These are phyloP conservation scores for Withania somnifera DNA, from an alignment of 305 asterid species.

Conservation along the genomic window DNA sequence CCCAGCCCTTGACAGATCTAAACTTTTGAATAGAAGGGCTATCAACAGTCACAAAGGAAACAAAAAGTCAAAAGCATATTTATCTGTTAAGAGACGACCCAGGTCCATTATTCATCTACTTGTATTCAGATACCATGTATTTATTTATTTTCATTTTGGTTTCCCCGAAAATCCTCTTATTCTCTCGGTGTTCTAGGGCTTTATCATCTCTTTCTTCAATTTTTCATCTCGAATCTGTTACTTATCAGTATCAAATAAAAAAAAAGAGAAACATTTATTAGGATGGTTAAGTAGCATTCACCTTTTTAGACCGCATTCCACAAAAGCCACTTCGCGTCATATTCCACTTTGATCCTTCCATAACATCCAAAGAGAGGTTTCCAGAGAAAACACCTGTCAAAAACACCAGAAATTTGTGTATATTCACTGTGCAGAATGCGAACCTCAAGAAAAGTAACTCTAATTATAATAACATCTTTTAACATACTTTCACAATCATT, in stretches of 20 bases:
- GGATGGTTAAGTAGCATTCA: conserved; percentile 11
- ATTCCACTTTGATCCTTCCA: conserved; percentile 69
- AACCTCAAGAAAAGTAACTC: not conserved
- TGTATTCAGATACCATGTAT: not conserved
- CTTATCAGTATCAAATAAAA: not conserved
- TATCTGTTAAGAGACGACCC: not conserved
- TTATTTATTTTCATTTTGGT: not conserved
- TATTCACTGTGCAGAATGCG: not conserved
- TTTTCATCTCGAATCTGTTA: not conserved
- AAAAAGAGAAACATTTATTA: not conserved
- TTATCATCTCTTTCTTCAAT: not conserved
- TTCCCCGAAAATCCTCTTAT: not conserved
- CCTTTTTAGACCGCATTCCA: conserved; percentile 96
- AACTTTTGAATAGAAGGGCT: not conserved
- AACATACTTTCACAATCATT: not conserved
- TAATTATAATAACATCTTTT: not conserved
- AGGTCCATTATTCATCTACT: not conserved
- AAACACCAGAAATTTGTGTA: not conserved
- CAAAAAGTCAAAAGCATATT: not conserved
- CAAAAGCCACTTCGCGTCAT: conserved; percentile 88
- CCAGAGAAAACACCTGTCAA: conserved; percentile 77
- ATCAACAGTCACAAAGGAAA: not conserved
- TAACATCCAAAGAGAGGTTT: conserved; percentile 69
- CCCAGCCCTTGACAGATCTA: not conserved
- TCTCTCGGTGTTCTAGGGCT: not conserved